A percentile compares a stretch with the other conserved stretches of the same genome.
phyloP scores from a whole-genome alignment of 352 stramenopile species.

The Globisporangium viniferum region DNA sequence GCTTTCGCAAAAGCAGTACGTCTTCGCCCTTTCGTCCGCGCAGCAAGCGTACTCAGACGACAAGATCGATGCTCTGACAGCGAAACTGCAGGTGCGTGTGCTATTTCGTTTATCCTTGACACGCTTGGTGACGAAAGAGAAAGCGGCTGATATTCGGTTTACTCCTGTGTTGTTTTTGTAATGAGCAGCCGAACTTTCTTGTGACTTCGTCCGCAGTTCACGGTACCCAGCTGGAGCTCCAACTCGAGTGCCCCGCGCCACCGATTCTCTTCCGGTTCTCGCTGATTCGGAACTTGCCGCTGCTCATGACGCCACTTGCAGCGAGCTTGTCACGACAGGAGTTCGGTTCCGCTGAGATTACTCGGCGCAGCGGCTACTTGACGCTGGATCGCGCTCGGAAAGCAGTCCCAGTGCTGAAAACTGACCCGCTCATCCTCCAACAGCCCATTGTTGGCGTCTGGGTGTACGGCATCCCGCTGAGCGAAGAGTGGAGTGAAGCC shows the following conservation, averaged over 20 bases:
- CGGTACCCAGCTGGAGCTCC: slow-evolving; percentile 41
- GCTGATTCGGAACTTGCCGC: slow-evolving; percentile 64
- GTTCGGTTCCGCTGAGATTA: slow-evolving; percentile 31
- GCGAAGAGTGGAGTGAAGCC: slow-evolving; percentile 45
- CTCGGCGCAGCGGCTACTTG: slow-evolving; percentile 52
- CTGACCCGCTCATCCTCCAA: slow-evolving; percentile 64
- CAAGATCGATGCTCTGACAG: slow-evolving; percentile 27
- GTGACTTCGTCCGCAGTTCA: slow-evolving; percentile 33
- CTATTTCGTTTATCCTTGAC: neutral
- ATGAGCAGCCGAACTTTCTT: slow-evolving; percentile 24
- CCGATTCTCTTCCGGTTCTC: slow-evolving; percentile 47
- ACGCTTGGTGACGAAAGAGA: neutral
- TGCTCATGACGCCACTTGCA: slow-evolving; percentile 74
- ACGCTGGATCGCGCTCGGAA: slow-evolving; percentile 76
- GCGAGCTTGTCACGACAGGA: slow-evolving; percentile 54
- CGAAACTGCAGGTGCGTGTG: slow-evolving; percentile 29
- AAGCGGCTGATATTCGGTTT: neutral
- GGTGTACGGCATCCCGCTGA: slow-evolving; percentile 62
- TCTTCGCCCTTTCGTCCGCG: slow-evolving; percentile 23
- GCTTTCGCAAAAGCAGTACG: slow-evolving; percentile 31
- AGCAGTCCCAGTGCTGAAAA: slow-evolving; percentile 67
- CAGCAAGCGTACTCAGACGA: slow-evolving; percentile 37
- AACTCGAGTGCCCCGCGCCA: slow-evolving; percentile 35
- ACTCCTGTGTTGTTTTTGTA: neutral
- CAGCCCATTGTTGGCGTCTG: slow-evolving; percentile 70